Percentiles rank a stretch among this genome's conserved stretches.
These are phyloP conservation scores for Cladosporium halotolerans DNA, from an alignment of 2,329 filamentous ascomycete species.

Conservation along the genomic window DNA sequence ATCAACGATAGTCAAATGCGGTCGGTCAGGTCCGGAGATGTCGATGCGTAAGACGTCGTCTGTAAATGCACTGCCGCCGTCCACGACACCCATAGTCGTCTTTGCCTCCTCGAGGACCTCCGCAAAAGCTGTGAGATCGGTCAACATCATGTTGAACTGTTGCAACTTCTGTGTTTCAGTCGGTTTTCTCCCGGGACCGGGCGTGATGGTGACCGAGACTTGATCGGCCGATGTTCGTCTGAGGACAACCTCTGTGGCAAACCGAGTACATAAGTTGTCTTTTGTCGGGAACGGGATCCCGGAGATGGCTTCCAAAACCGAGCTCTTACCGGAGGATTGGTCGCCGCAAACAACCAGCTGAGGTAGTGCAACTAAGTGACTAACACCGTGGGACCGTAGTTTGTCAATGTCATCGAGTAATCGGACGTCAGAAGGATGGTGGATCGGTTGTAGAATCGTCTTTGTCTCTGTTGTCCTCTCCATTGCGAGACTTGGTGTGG, in stretches of 20 bases:
- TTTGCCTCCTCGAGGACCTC: conserved; percentile 24
- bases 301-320: conserved; percentile 57
- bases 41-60: conserved; percentile 44
- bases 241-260: conserved; percentile 23
- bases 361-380: conserved; percentile 19
- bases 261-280: conserved; percentile 49
- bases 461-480: neutral
- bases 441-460: neutral
- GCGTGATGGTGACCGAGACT: neutral
- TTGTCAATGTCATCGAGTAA: neutral
- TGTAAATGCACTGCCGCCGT: conserved; percentile 32
- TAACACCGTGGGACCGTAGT: neutral
- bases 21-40: conserved; percentile 25
- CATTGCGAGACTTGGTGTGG: neutral
- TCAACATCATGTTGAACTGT: conserved; percentile 1
- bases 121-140: neutral
- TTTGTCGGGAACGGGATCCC: conserved; percentile 53
- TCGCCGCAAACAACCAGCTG: conserved; percentile 51
- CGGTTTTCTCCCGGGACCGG: neutral
- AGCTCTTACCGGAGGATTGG: conserved; percentile 56
- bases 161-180: neutral
- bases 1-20: neutral
- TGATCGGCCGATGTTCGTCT: conserved; percentile 7
- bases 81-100: conserved; percentile 44
- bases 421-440: neutral